phyloP scores from a whole-genome alignment of 768 basidiomycete genomes.

The Mycena capillaripes region DNA sequence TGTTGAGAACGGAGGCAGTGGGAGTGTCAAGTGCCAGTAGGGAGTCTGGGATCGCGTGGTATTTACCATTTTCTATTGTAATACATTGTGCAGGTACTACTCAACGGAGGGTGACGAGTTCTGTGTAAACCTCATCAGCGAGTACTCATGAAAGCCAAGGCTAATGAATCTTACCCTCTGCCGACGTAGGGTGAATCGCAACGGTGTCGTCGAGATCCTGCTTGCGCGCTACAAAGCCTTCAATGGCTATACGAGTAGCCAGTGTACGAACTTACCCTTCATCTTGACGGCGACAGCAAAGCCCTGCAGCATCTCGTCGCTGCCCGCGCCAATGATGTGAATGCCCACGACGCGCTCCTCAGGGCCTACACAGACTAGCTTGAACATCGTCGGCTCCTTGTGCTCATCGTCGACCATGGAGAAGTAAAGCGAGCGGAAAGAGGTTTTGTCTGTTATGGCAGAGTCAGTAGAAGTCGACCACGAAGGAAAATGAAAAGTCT shows the following conservation, averaged over 20 bases:
- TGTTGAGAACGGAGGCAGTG: too few relatives aligned
- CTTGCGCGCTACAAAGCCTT: constrained; percentile 69
- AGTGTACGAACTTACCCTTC: constrained; percentile 64
- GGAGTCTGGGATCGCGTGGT: too few relatives aligned
- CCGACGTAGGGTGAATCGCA: constrained; percentile 92
- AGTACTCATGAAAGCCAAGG: neutral
- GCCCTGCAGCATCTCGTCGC: constrained; percentile 96
- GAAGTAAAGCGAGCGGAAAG: constrained; percentile 91
- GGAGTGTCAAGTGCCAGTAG: too few relatives aligned
- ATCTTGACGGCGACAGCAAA: constrained; percentile 98
- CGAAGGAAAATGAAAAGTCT: constrained; percentile 45
- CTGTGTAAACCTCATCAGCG: constrained; percentile 46
- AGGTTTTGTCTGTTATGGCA: constrained; percentile 72
- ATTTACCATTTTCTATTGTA: neutral
- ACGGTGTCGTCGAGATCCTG: constrained; percentile 89
- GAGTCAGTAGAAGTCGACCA: neutral
- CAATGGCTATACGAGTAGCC: constrained; percentile 4
- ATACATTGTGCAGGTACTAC: constrained; percentile 1
- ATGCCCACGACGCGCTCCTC: constrained; percentile 98
- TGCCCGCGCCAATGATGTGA: constrained; percentile 92
- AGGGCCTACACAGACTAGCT: constrained; percentile 87
- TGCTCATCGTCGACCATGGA: constrained; percentile 91
- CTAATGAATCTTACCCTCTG: constrained; percentile 69
- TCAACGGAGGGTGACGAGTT: constrained; percentile 71
- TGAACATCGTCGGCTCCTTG: constrained; percentile 96